Evolutionary conservation across 2,329 filamentous ascomycete genomes (phyloP), one percentile per base, ranked within the genome.

Genomic region (Beauveria asiatica): DNA sequence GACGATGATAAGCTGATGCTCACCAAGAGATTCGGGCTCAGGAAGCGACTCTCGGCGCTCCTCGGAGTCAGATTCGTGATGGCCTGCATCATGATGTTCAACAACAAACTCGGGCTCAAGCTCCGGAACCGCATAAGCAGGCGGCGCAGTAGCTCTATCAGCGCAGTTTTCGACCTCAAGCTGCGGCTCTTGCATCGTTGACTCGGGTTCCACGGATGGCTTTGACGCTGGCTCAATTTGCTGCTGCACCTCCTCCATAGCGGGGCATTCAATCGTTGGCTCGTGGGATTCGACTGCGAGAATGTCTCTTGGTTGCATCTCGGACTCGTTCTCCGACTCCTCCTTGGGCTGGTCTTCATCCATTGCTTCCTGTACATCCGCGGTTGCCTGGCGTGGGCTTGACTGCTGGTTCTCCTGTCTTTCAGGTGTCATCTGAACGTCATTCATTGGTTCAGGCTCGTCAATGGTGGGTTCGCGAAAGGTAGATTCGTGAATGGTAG

Each of bases 251-350:
- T 70, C 68, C 41, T 69, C 60, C 23, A 64, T 61, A 8, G 33
- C 25, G 5, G 41, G 33, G 2, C 11, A 25, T 30, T 51, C 39
- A 21, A 57, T n/a, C 2, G 56, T 59, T 9, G 56, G 56, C 17
- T 52, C 56, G n/a, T 51, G 48, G 48, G 44, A 45, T 45, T 45
- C 56, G 5, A 33, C 48, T n/a, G 56, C n/a, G n/a, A 52, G 46
- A 21, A 59, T 46, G 17, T 46, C 16, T 62, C 57, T 44, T 66
- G 64, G 52, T 66, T 68, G 21, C 66, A 62, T 55, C 65, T 68
- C 30, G 66, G 65, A 19, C 65, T 71, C 60, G 69, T 76, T 65
- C 65, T 75, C 66, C 66, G 75, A 68, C 60, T 70, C 58, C 70
- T 70, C 72, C 69, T 73, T 66, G 1, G 27, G 19, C 30, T 41